Conservation (phyloP, 108 stramenopile genomes). For the Aureococcus anophagefferens region DNA sequence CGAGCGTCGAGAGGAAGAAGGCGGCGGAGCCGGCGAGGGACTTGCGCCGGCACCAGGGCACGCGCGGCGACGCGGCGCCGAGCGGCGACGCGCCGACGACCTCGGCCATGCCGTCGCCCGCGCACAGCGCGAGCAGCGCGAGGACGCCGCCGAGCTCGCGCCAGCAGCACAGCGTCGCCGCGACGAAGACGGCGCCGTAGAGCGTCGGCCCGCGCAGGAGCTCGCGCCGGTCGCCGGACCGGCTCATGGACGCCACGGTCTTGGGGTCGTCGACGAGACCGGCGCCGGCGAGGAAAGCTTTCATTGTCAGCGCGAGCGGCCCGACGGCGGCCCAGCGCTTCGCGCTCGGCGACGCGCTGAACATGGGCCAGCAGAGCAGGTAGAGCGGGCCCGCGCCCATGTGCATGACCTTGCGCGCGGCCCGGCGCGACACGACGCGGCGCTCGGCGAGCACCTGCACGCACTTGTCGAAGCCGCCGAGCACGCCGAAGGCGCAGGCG, state of each 20-base stretch:
- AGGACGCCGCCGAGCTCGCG: background rate
- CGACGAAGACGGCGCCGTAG: conserved; percentile 7
- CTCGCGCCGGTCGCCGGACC: conserved; percentile 9
- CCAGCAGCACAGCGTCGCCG: conserved; percentile 3
- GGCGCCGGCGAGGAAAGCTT: background rate
- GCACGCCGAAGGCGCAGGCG: background rate
- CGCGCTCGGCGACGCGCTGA: background rate
- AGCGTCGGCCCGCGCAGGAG: background rate
- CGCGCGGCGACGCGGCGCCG: background rate
- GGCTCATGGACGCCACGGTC: conserved; percentile 1
- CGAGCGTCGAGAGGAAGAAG: background rate
- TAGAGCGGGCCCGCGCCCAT: conserved; percentile 1
- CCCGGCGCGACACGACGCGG: background rate
- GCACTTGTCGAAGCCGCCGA: background rate
- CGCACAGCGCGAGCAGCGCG: background rate
- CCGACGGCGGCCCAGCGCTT: background rate
- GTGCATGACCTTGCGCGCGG: conserved; percentile 13
- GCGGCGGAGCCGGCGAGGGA: background rate
- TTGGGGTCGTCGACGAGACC: background rate
- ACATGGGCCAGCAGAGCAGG: conserved; percentile 6
- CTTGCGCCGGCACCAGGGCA: conserved; percentile 11
- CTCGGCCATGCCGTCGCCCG: conserved; percentile 2
- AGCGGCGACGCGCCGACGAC: background rate
- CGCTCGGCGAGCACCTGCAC: background rate
- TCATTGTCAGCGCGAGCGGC: conserved; percentile 2